Evolutionary conservation across 352 stramenopile genomes (phyloP).

Genomic region (Globisporangium abappressorium): DNA sequence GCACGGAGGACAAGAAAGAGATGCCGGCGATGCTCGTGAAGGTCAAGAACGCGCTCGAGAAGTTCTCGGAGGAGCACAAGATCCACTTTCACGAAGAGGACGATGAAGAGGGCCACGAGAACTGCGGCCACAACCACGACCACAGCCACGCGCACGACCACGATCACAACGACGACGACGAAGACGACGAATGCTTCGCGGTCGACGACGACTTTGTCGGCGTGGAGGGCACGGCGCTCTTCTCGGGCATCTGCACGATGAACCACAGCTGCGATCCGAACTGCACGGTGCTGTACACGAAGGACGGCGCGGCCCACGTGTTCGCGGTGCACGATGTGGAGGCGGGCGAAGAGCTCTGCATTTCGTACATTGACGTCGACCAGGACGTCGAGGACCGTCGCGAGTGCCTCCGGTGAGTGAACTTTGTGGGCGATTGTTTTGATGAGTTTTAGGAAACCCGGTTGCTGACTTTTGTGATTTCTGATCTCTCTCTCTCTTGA

Average conservation of each 20-base stretch:
- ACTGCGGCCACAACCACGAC: slow-evolving; percentile 31
- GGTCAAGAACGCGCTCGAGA: slow-evolving; percentile 63
- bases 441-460: not conserved
- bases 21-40: slow-evolving; percentile 57
- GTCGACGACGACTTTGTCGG: slow-evolving; percentile 89
- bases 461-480: not conserved
- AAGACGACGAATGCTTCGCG: slow-evolving; percentile 35
- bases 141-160: slow-evolving; percentile 25
- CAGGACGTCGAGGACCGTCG: slow-evolving; percentile 77
- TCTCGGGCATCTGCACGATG: slow-evolving; percentile 93
- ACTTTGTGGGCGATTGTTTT: not conserved
- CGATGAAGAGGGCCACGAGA: slow-evolving; percentile 19
- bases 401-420: slow-evolving; percentile 59
- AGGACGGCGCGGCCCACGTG: slow-evolving; percentile 65
- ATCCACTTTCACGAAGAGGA: slow-evolving; percentile 35
- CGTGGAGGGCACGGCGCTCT: slow-evolving; percentile 94
- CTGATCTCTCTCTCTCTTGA: not conserved
- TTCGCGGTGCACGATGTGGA: slow-evolving; percentile 71
- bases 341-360: slow-evolving; percentile 91
- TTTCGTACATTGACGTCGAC: slow-evolving; percentile 94
- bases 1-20: slow-evolving; percentile 57
- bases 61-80: slow-evolving; percentile 62
- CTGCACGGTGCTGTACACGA: slow-evolving; percentile 88
- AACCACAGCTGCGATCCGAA: slow-evolving; percentile 96
- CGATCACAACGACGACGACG: slow-evolving; percentile 39